Percentiles rank a stretch among this genome's conserved stretches.
Evolutionary conservation across 139 green algal species (phyloP).

Genomic region (Haematococcus sp.): DNA sequence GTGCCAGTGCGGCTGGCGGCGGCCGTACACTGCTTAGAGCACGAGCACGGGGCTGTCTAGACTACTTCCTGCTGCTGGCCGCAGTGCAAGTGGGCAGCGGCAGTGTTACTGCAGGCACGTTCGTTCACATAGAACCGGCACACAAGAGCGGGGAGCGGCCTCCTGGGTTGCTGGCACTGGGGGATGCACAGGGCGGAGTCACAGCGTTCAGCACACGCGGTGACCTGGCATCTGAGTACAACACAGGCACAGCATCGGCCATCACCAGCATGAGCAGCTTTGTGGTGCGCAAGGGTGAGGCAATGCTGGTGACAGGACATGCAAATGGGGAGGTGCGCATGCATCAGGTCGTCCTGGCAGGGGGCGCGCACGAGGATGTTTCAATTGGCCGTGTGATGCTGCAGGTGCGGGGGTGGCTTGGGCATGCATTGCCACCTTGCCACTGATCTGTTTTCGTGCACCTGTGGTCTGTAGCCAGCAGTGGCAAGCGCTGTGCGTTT

Average conservation of each 20-base stretch:
- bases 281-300: constrained; percentile 18
- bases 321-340: constrained; percentile 35
- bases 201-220: constrained; percentile 26
- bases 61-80: constrained; percentile 11
- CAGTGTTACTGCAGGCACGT: neutral
- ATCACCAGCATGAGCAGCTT: constrained; percentile 33
- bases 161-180: constrained; percentile 5
- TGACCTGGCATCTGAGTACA: constrained; percentile 15
- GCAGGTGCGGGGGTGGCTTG: too few species aligned
- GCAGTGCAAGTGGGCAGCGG: neutral
- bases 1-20: neutral
- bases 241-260: constrained; percentile 18
- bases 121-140: neutral
- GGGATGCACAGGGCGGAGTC: constrained; percentile 23
- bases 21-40: neutral
- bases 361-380: too few species aligned
- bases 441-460: too few species aligned
- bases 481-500: too few species aligned
- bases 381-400: too few species aligned
- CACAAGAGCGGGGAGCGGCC: constrained; percentile 2
- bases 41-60: neutral
- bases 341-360: constrained; percentile 8
- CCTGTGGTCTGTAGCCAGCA: too few species aligned
- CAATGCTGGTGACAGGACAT: constrained; percentile 40
- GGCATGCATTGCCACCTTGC: too few species aligned